Conservation (phyloP, 2,329 filamentous ascomycete species). For the Sclerotinia minor region DNA sequence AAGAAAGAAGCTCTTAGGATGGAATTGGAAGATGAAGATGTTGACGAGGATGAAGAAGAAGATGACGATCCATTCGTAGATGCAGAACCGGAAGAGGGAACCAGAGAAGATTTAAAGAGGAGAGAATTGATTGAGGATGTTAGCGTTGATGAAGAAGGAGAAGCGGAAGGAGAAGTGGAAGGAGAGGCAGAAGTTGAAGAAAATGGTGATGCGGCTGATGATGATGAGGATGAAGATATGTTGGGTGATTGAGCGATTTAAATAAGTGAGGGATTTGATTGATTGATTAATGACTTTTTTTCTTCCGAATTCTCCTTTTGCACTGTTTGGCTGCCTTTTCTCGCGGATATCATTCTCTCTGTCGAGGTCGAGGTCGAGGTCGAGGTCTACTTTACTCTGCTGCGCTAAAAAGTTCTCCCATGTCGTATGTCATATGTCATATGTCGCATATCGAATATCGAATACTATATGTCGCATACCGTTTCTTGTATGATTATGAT, state of each 20-base stretch:
- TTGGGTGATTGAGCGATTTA: conserved; percentile 46
- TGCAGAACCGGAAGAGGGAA: conserved; percentile 58
- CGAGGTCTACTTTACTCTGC: background rate
- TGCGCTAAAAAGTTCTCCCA: conserved; percentile 6
- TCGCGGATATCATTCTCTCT: background rate
- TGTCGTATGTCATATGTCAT: too few relatives aligned
- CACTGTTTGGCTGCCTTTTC: background rate
- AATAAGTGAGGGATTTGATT: background rate
- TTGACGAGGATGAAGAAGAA: conserved; percentile 34
- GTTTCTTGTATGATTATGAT: background rate
- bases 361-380: too few relatives aligned
- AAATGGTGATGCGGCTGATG: conserved; percentile 39
- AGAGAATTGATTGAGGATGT: conserved; percentile 55
- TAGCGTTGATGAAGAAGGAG: conserved; percentile 45
- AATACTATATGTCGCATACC: background rate
- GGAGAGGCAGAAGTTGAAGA: conserved; percentile 42
- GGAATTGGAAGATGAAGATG: conserved; percentile 36
- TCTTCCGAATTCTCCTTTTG: conserved; percentile 6
- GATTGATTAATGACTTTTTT: conserved; percentile 18
- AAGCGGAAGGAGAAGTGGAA: conserved; percentile 42
- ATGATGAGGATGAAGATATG: conserved; percentile 44
- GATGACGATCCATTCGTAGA: conserved; percentile 48
- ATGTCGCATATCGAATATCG: background rate
- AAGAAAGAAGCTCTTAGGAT: conserved; percentile 47
- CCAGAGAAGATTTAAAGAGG: conserved; percentile 56